Conservation (phyloP, 108 stramenopile species). For the Cyclotella choctawhatcheeana region DNA sequence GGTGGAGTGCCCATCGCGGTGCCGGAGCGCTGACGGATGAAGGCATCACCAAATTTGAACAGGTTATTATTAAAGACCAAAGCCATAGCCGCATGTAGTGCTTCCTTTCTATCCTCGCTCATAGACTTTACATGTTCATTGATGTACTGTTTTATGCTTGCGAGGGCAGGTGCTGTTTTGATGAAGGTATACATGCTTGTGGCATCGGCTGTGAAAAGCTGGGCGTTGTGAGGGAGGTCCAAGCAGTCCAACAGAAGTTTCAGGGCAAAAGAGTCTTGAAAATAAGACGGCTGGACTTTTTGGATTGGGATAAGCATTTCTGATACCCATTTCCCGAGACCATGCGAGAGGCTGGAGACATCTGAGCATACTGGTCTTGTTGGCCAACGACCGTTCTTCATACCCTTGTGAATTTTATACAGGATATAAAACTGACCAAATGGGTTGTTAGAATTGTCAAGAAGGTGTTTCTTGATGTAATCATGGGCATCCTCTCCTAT, state of each 20-base stretch:
- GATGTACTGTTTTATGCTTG: background rate
- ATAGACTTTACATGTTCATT: background rate
- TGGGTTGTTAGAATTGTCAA: background rate
- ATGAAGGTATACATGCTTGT: background rate
- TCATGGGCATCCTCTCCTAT: background rate
- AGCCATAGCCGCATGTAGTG: background rate
- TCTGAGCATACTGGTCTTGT: conserved; percentile 1
- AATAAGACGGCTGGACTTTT: background rate
- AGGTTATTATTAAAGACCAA: conserved; percentile 9
- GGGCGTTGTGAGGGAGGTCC: background rate
- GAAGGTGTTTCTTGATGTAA: background rate
- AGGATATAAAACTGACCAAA: conserved; percentile 11
- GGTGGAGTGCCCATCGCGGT: conserved; percentile 21
- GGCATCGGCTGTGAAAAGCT: background rate
- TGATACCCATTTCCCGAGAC: conserved; percentile 12
- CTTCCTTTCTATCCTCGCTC: background rate
- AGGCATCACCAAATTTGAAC: conserved; percentile 31
- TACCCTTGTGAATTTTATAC: too few relatives aligned
- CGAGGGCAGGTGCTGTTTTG: background rate
- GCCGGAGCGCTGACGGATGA: conserved; percentile 7
- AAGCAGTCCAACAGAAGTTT: background rate
- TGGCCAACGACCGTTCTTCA: background rate
- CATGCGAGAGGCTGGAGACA: background rate
- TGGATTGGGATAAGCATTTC: background rate
- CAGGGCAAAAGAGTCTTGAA: conserved; percentile 13